phyloP scores from a whole-genome alignment of 1,284 basidiomycete species.

The Puccinia hordei region DNA sequence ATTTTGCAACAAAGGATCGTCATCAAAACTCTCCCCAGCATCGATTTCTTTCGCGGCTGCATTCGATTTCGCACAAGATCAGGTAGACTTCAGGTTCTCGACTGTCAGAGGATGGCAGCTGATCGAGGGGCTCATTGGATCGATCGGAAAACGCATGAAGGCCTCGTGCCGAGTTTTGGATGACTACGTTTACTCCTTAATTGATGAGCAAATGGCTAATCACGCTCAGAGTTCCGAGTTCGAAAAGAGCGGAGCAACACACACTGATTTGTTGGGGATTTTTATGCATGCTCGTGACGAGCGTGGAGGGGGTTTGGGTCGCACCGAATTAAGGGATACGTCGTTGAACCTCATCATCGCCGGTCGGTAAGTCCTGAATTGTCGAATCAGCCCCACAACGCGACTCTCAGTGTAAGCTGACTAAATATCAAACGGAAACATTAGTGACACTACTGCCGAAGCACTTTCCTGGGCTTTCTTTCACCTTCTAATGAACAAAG shows the following conservation, averaged over 20 bases:
- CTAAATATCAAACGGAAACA: not conserved
- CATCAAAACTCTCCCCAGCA: not conserved
- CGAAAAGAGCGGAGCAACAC: not conserved
- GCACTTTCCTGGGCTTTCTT: constrained; percentile 45
- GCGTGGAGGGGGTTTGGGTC: constrained; percentile 16
- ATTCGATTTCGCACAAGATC: constrained; percentile 34
- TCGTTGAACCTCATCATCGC: constrained; percentile 44
- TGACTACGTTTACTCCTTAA: constrained; percentile 22
- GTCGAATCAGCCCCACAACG: not conserved
- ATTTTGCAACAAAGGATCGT: not conserved
- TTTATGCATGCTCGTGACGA: constrained; percentile 30
- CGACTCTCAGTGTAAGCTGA: not conserved
- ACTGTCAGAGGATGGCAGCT: not conserved
- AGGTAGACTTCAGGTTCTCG: constrained; percentile 21
- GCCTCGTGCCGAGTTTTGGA: constrained; percentile 12
- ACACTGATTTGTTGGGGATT: constrained; percentile 7
- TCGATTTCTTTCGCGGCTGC: constrained; percentile 16
- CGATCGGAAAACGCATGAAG: constrained; percentile 10
- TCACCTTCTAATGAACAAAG: constrained; percentile 34
- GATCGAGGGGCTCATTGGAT: not conserved
- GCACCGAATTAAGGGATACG: constrained; percentile 34
- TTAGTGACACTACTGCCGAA: constrained; percentile 45
- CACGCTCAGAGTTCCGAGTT: not conserved
- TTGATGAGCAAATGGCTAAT: constrained; percentile 33
- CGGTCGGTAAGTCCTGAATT: constrained; percentile 19